Evolutionary conservation across 2,329 filamentous ascomycete genomes (phyloP).

Genomic region (Aspergillus fructus): DNA sequence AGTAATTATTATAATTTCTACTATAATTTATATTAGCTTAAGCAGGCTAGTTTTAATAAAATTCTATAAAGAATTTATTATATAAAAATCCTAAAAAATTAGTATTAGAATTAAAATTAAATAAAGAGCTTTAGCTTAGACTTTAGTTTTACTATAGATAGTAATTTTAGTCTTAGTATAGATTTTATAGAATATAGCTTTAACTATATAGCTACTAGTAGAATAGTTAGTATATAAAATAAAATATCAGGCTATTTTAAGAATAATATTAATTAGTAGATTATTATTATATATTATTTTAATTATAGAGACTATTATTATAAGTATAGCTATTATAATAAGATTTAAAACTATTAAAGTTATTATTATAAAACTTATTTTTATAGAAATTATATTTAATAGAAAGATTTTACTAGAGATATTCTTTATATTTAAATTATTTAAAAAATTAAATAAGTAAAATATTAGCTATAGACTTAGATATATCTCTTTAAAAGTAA

Average conservation of each 20-base stretch:
- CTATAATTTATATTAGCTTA: too few relatives aligned
- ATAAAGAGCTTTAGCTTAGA: neutral
- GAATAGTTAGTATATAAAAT: neutral
- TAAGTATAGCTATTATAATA: too few relatives aligned
- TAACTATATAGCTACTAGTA: neutral
- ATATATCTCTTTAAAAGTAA: neutral
- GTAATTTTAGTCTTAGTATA: rapidly evolving
- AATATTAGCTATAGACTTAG: neutral
- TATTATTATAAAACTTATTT: neutral
- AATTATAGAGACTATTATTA: neutral
- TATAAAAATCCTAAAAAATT: neutral
- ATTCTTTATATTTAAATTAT: neutral
- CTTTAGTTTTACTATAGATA: rapidly evolving
- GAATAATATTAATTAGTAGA: rapidly evolving
- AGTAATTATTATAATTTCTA: too few relatives aligned
- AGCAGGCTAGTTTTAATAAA: too few relatives aligned
- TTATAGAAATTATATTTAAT: neutral
- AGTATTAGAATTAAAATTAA: neutral
- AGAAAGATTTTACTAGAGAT: neutral
- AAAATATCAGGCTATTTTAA: neutral
- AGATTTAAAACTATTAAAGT: neutral
- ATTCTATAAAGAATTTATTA: neutral
- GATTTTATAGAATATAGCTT: rapidly evolving
- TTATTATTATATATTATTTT: neutral
- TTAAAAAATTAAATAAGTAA: neutral